Base-by-base conservation (phyloP, 1,284 basidiomycete genomes). In the Ganoderma lingzhi region DNA sequence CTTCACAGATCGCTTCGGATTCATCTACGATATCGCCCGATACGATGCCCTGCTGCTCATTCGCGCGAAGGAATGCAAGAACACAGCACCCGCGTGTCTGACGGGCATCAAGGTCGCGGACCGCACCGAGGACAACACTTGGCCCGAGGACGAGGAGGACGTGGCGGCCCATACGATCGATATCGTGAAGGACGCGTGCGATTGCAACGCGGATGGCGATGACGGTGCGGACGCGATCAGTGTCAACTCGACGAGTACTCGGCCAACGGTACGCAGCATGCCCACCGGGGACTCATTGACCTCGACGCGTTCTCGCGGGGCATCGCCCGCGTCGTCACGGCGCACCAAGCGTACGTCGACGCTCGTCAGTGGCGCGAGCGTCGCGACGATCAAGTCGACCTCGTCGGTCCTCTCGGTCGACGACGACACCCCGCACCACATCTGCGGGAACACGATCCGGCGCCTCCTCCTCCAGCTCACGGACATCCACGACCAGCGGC, bases 1-100 rank as follows among this genome's bases (percentile, higher is more conserved):
- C 1, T 83, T 98, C 73, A 96, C 96, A 6, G 97, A 98, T 76
- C 90, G 96, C 10, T 99, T 95, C 78, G 97, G 97, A 0, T 99
- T 99, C 82, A 93, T 98, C 77, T 98, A 96, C 74, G 94, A 96
- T 75, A 88, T 96, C 14, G 90, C 90, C 32, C 86, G 88, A 75
- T 93, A 95, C 72, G 95, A 96, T 75, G 85, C 93, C n/a, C 82
- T 95, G 19, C 82, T 96, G 28, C 85, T 96, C 39, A 79, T 91
- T 9, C 86, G 93, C 58, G 92, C 93, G 44, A 84, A 86, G 80
- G 92, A 93, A 74, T 94, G 92, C 72, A 84, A 87, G 41, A 92
- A 87, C 73, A 88, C 91, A 0, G 93, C 93, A 0, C 94, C 94
- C 2, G 94, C 94, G 4, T 95, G 93, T 75, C 82, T 96, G 51